Percentiles rank a stretch among this genome's conserved stretches.
Conservation (phyloP, 352 stramenopile genomes). For the Phytophthora podocarpi region DNA sequence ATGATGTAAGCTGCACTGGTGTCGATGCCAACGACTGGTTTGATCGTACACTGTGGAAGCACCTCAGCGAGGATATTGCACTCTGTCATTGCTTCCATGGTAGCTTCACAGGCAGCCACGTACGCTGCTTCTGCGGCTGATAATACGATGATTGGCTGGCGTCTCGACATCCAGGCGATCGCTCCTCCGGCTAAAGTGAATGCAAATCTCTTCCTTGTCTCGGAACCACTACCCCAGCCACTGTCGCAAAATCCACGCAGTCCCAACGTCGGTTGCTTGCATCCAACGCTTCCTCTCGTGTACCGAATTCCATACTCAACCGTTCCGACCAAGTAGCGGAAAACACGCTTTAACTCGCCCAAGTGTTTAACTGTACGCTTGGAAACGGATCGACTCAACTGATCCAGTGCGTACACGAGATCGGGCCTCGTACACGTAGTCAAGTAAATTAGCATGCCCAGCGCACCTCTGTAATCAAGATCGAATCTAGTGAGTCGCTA, state of each 20-base stretch:
- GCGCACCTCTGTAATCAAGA: neutral
- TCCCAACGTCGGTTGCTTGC: neutral
- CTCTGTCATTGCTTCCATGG: neutral
- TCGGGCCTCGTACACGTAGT: neutral
- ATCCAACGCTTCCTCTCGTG: neutral
- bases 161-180: neutral
- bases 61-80: conserved; percentile 2
- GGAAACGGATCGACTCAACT: conserved; percentile 2
- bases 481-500: neutral
- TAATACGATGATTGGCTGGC: neutral
- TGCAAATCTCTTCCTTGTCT: neutral
- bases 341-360: neutral
- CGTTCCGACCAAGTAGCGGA: neutral
- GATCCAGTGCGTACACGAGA: neutral
- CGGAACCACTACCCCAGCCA: neutral
- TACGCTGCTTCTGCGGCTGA: conserved; percentile 2
- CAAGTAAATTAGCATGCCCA: conserved; percentile 3
- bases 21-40: neutral
- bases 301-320: neutral
- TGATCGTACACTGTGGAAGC: neutral
- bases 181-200: neutral
- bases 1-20: neutral
- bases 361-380: neutral
- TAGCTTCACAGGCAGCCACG: conserved; percentile 5
- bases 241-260: conserved; percentile 1